Percentiles rank a stretch among this genome's conserved stretches.
Conservation (phyloP, 352 stramenopile genomes). For the Phytophthora citrophthora region DNA sequence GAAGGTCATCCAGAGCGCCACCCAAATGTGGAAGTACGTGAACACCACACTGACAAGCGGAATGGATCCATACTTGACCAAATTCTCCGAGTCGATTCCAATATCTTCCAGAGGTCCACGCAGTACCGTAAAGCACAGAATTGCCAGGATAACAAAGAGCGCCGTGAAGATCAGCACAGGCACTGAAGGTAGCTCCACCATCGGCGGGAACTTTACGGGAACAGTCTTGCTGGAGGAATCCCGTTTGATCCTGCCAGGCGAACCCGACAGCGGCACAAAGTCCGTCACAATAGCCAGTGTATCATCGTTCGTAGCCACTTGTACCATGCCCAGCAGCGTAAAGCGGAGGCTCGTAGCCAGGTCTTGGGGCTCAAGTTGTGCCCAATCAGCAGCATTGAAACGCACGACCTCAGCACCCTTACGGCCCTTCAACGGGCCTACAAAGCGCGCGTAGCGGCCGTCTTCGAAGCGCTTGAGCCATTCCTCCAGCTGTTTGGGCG, state of each 20-base stretch:
- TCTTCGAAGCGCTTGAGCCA: slow-evolving; percentile 82
- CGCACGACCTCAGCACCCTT: slow-evolving; percentile 74
- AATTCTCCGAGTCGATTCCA: slow-evolving; percentile 61
- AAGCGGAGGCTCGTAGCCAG: slow-evolving; percentile 84
- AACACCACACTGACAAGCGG: slow-evolving; percentile 89
- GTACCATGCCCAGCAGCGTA: slow-evolving; percentile 86
- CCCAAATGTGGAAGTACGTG: slow-evolving; percentile 96
- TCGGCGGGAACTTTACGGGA: slow-evolving; percentile 80
- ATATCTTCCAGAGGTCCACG: slow-evolving; percentile 56
- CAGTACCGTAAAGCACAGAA: slow-evolving; percentile 84
- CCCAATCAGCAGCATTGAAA: slow-evolving; percentile 69
- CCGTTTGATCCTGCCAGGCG: slow-evolving; percentile 25
- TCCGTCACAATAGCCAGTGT: slow-evolving; percentile 79
- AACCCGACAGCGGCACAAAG: slow-evolving; percentile 58
- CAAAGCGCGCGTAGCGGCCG: slow-evolving; percentile 69
- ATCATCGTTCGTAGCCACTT: slow-evolving; percentile 72
- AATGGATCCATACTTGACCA: slow-evolving; percentile 87
- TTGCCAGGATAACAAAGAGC: slow-evolving; percentile 55
- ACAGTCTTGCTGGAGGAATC: slow-evolving; percentile 26
- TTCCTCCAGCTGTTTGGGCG: slow-evolving; percentile 72
- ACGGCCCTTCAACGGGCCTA: slow-evolving; percentile 56
- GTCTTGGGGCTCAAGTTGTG: slow-evolving; percentile 57
- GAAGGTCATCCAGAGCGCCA: slow-evolving; percentile 98
- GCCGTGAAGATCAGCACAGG: slow-evolving; percentile 52
- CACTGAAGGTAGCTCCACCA: slow-evolving; percentile 80